phyloP scores from a whole-genome alignment of 495 filamentous ascomycete species.

The Penicillium cinerascens region DNA sequence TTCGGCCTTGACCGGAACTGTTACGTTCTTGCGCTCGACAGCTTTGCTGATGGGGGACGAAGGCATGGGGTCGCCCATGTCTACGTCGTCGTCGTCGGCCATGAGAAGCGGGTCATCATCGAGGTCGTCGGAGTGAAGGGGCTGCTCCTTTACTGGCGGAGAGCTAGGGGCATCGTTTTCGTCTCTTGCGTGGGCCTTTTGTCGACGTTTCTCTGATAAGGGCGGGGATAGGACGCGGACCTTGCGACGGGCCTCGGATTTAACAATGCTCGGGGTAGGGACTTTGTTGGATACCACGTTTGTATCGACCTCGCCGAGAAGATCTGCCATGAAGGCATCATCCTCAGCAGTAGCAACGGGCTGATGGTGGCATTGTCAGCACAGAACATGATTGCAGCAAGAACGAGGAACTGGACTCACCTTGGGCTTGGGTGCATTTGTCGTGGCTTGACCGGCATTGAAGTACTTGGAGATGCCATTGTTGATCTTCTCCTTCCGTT shows the following conservation, averaged over 20 bases:
- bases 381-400: neutral
- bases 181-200: constrained; percentile 42
- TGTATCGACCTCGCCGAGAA: constrained; percentile 85
- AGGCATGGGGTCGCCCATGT: constrained; percentile 80
- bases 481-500: constrained; percentile 80
- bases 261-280: constrained; percentile 60
- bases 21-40: constrained; percentile 65
- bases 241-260: constrained; percentile 71
- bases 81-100: constrained; percentile 57
- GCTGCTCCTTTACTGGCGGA: constrained; percentile 30
- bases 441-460: constrained; percentile 60
- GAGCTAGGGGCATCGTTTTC: constrained; percentile 40
- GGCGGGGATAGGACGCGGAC: constrained; percentile 77
- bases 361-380: constrained; percentile 19
- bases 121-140: constrained; percentile 38
- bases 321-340: constrained; percentile 74
- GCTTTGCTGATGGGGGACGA: constrained; percentile 86
- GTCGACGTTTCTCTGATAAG: constrained; percentile 43
- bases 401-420: constrained; percentile 38
- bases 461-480: constrained; percentile 93
- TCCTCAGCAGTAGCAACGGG: constrained; percentile 71
- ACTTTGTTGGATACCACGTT: constrained; percentile 61
- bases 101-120: constrained; percentile 54
- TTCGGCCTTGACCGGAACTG: constrained; percentile 57
- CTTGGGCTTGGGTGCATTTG: constrained; percentile 73